Conservation (phyloP, 345 rosid genomes). For the Microthlaspi erraticum region DNA sequence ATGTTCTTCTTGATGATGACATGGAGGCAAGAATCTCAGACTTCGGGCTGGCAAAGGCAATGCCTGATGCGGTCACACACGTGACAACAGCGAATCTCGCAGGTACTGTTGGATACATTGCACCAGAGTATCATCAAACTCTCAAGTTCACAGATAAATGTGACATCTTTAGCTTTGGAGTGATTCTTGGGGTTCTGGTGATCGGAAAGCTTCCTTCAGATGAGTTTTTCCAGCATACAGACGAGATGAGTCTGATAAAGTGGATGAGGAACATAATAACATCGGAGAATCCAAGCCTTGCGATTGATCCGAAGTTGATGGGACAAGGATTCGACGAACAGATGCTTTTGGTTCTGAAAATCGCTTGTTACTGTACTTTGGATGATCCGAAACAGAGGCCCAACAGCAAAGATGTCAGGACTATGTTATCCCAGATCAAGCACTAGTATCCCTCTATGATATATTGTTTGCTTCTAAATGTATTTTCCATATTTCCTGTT, state of each 20-base stretch:
- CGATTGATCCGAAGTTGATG: slow-evolving; percentile 64
- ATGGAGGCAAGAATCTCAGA: slow-evolving; percentile 94
- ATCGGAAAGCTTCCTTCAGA: slow-evolving; percentile 91
- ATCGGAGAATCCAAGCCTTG: slow-evolving; percentile 65
- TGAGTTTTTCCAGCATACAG: slow-evolving; percentile 73
- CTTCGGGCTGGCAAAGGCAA: slow-evolving; percentile 81
- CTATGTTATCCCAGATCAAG: slow-evolving; percentile 74
- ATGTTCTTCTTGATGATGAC: slow-evolving; percentile 82
- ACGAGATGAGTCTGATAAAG: slow-evolving; percentile 68
- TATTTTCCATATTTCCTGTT: slow-evolving; percentile 10
- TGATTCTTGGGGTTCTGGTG: slow-evolving; percentile 71
- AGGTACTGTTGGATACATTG: slow-evolving; percentile 90
- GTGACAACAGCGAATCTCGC: slow-evolving; percentile 65
- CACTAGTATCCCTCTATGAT: slow-evolving; percentile 29
- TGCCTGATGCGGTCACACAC: slow-evolving; percentile 79
- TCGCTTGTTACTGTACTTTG: slow-evolving; percentile 81
- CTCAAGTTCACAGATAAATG: slow-evolving; percentile 86
- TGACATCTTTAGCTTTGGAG: slow-evolving; percentile 88
- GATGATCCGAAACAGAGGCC: slow-evolving; percentile 91
- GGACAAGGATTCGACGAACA: slow-evolving; percentile 76
- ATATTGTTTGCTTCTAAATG: slow-evolving; percentile 15
- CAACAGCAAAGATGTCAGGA: slow-evolving; percentile 72
- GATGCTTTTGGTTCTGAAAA: slow-evolving; percentile 76
- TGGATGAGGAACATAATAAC: slow-evolving; percentile 82
- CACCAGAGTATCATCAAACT: slow-evolving; percentile 90